Evolutionary conservation across 805 yeast species (phyloP), one percentile per base, ranked within the genome.

Genomic region (Myxozyma geophila): DNA sequence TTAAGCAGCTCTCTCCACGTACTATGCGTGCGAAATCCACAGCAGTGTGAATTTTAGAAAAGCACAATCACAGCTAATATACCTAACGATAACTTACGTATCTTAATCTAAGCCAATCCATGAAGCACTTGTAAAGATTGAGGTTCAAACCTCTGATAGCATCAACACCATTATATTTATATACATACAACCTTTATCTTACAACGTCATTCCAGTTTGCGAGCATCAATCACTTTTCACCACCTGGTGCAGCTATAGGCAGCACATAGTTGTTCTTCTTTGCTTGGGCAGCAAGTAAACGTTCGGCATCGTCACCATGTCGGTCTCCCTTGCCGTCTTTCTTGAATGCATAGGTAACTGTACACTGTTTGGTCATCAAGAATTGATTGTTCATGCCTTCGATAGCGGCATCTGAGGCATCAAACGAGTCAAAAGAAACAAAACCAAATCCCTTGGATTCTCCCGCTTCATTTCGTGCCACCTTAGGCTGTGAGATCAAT

Each of bases 241-340:
- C 47, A 8, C 28, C 57, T 7, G 37, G 48, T 23, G 39, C 23
- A 28, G 48, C 57, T 17, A 33, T 8, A 13, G 54, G 66, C 37
- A 67, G 53, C 13, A 63, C 51, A 49, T 72, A 70, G 21, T 72
- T 70, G 56, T 75, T 73, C 68, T 76, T 77, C 70, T 80, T 79
- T 1, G 91, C 92, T 69, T 83, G 85, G 43, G 78, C 79, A 10
- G 93, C 92, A 59, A 92, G 79, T 58, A 82, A 67, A 69, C 97
- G 80, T 73, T 92, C 97, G 0, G 85, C 84, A 44, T 81, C 82
- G 70, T 88, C 92, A n/a, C 97, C 97, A 70, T 90, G 96, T 54
- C 82, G 80, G 19, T 84, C 84, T 63, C 82, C 72, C 62, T 82
- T 80, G 19, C 80, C 82, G 58, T 79, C 84, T 57, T 83, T 85